Conservation (phyloP, 805 yeast genomes). For the Spathaspora arborariae region DNA sequence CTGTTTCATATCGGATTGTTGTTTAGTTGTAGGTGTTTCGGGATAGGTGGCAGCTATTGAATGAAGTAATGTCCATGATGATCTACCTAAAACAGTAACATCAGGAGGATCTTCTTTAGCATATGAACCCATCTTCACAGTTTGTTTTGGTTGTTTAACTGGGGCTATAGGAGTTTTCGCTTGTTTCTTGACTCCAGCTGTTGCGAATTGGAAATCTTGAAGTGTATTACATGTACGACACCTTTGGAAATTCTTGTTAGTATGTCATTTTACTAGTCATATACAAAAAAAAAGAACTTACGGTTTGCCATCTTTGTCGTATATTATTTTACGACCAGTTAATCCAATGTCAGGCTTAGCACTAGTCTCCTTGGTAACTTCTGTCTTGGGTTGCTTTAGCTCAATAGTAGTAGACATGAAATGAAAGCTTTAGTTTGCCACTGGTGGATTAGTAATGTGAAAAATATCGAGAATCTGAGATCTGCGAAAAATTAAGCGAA, state of each 20-base stretch:
- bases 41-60: slow-evolving; percentile 90
- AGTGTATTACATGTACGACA: slow-evolving; percentile 88
- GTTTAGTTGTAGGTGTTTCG: slow-evolving; percentile 50
- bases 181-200: slow-evolving; percentile 15
- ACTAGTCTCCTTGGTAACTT: neutral
- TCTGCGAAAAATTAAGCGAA: neutral
- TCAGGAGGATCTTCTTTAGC: slow-evolving; percentile 78
- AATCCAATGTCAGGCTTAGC: slow-evolving; percentile 47
- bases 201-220: slow-evolving; percentile 70
- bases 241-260: slow-evolving; percentile 24
- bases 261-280: neutral
- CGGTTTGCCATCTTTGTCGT: slow-evolving; percentile 94
- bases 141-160: neutral
- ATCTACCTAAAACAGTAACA: slow-evolving; percentile 70
- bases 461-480: too few species aligned
- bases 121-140: slow-evolving; percentile 17
- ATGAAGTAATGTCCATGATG: slow-evolving; percentile 92
- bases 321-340: slow-evolving; percentile 63
- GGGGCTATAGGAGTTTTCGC: slow-evolving; percentile 1
- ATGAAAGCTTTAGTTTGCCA: neutral
- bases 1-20: slow-evolving; percentile 68
- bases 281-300: slow-evolving; percentile 36
- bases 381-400: neutral
- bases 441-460: neutral
- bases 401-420: neutral